Conservation (phyloP, 805 yeast genomes). For the Metschnikowia anglica region DNA sequence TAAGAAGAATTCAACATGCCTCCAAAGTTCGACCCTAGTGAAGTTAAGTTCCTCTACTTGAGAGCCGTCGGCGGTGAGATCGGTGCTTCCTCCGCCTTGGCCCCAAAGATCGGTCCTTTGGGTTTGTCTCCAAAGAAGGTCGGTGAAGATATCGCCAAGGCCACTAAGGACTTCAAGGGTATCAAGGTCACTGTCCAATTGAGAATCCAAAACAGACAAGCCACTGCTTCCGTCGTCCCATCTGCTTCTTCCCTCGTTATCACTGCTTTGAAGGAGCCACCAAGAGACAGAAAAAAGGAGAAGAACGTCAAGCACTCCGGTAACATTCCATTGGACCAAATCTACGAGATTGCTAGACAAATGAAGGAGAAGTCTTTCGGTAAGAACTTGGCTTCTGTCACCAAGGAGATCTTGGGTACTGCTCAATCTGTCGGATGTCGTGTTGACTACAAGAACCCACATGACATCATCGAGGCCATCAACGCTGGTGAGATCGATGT, state of each 20-base stretch:
- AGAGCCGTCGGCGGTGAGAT: conserved; percentile 99
- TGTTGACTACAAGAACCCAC: conserved; percentile 99
- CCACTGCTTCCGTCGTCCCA: conserved; percentile 97
- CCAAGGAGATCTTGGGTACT: conserved; percentile 99
- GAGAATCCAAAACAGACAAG: conserved; percentile 99
- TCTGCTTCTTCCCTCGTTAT: conserved; percentile 98
- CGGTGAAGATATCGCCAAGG: conserved; percentile 99
- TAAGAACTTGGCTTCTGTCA: conserved; percentile 92
- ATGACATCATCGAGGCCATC: conserved; percentile 97
- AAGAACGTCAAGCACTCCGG: conserved; percentile 99
- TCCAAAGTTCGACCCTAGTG: conserved; percentile 98
- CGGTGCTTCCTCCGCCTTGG: conserved; percentile 99
- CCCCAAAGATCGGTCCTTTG: conserved; percentile 99
- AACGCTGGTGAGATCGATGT: conserved; percentile 97
- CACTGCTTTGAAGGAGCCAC: conserved; percentile 99
- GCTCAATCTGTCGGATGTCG: conserved; percentile 99
- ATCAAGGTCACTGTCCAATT: conserved; percentile 98
- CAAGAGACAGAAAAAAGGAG: conserved; percentile 99
- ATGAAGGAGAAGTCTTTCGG: conserved; percentile 98
- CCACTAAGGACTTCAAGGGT: conserved; percentile 98
- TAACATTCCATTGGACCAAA: conserved; percentile 96
- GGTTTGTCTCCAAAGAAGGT: conserved; percentile 99
- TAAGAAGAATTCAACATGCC: conserved; percentile 57
- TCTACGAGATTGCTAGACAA: conserved; percentile 94
- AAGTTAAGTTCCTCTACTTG: conserved; percentile 97